Base-by-base conservation (phyloP, 257 asterid genomes). In the Cordia subcordata region DNA sequence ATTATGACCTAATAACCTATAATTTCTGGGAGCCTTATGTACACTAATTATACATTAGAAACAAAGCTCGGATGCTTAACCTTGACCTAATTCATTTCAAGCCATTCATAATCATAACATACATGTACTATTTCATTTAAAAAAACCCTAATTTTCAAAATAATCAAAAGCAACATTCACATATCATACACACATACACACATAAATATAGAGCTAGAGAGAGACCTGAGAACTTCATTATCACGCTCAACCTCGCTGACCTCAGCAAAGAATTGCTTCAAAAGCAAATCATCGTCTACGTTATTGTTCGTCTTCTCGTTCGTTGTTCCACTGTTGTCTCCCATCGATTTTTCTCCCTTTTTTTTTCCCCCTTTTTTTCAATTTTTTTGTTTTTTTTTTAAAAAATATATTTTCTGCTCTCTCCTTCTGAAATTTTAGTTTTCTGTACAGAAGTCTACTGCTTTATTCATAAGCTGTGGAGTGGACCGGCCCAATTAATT, bases 231-330 rank as follows among this genome's bases (percentile, higher is more conserved):
- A 68, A 93, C 99, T 86, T 93, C 96, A 65, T 89, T 93, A 45
- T 88, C 94, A 58, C 99, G 95, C 81, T 93, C 99, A 65, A 93
- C 97, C 79, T 89, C 99, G 81, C 97, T 74, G 68, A 93, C 96
- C 75, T 93, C 99, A 11, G 96, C 85, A 69, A 81, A 85, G 84
- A 93, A 93, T 75, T 82, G 72, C 80, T 86, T 93, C 53, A 92
- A 83, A n/a, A 88, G 75, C 50, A 78, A 84, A 80, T 88, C 98
- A 1, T 84, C 95, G 47, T 66, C 72, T 57, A 77, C 78, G 49
- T 47, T 51, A 21, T 27, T 27, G 35, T 27, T 27, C 60, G 32
- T 68, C 72, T n/a, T n/a, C n/a, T n/a, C n/a, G 60, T 46, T 47
- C 60, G 32, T 68, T 74, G 63, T 59, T 79, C 55, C 68, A 73